Evolutionary conservation across 805 yeast species (phyloP), one percentile per base, ranked within the genome.

Genomic region (Saccharomycopsis fermentans): DNA sequence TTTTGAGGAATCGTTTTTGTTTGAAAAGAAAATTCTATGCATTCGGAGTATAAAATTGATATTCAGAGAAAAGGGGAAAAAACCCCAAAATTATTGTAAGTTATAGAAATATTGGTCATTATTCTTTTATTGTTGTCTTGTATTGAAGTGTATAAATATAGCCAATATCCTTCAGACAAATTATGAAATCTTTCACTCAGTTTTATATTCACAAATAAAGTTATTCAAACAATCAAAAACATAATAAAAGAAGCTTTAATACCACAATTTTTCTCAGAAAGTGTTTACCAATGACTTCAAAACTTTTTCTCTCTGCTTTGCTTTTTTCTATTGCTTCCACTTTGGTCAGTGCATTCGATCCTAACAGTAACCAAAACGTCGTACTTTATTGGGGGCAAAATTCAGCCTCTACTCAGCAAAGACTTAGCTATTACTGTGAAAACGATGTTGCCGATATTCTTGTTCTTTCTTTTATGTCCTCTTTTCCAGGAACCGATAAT

Each of bases 321-420:
- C 24, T 39, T 40, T 39, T 55, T 9, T 17, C 43, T n/a, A 27
- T 17, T 12, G 27, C 48, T 9, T 55, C 14, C 26, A 26, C 21
- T 2, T 21, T n/a, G 12, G 21, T 29, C 11, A 26, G 16, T 43
- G 55, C 55, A 6, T 73, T 72, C 57, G 68, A 70, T 60, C 67
- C 72, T 8, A 39, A 64, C 19, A 65, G 77, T 53, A 70, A 73
- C n/a, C 64, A 73, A 29, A 86, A 88, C 63, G 80, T 88, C 48
- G 96, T 86, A 24, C 76, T 87, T 9, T 90, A 90, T 72, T 90
- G 96, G 96, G 96, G 96, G 57, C 96, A 89, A 71, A 80, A 81
- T 65, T 82, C 91, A n/a, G 83, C 79, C 17, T 87, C 87, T 6
- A 67, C 76, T 14, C 79, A 78, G 64, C 67, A 74, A 58, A 66